Base-by-base conservation (phyloP, 2,329 filamentous ascomycete genomes). In the Beauveria medogensis region DNA sequence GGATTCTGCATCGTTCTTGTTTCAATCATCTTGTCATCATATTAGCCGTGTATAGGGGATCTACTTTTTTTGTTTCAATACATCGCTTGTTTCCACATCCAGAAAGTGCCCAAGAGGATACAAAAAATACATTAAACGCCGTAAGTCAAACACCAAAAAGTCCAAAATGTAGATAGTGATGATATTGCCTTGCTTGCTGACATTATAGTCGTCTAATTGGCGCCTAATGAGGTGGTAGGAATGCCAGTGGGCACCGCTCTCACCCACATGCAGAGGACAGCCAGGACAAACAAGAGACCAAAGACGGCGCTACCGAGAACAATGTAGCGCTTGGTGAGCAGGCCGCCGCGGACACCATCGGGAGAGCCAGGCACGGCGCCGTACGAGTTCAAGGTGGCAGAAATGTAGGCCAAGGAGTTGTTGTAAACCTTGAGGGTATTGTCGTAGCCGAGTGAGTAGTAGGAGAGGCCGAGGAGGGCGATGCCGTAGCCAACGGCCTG, bases 401-500 rank as follows among this genome's bases (percentile, higher is more conserved):
- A 59, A 3, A 65, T 60, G 71, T 69, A 74, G 18, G 63, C 55
- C 5, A 61, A 62, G 3, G 66, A 63, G 18, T 66, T 63, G 34
- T 63, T 63, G 55, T 64, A 68, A 28, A 66, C 60, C 24, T 65
- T 63, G 28, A 68, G 55, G 48, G 74, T 64, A 55, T 74, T 71
- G 47, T 74, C 72, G 63, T 73, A 73, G 37, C 73, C 73, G 10
- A 75, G 65, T 0, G 80, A 81, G 71, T 83, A 84, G 65, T 80
- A 75, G 26, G 77, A 69, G 53, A 83, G 72, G 37, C 80, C 80
- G 60, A 72, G 66, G 20, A 83, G 75, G 58, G 91, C 90, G 68
- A 93, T 82, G 67, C 80, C 78, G 79, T 95, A 95, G 67, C 91
- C 91, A 71, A 92, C 80, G 68, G 85, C 84, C 75, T 95, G 91